Base-by-base conservation (phyloP, 495 filamentous ascomycete species). In the Penicillium nucicola region DNA sequence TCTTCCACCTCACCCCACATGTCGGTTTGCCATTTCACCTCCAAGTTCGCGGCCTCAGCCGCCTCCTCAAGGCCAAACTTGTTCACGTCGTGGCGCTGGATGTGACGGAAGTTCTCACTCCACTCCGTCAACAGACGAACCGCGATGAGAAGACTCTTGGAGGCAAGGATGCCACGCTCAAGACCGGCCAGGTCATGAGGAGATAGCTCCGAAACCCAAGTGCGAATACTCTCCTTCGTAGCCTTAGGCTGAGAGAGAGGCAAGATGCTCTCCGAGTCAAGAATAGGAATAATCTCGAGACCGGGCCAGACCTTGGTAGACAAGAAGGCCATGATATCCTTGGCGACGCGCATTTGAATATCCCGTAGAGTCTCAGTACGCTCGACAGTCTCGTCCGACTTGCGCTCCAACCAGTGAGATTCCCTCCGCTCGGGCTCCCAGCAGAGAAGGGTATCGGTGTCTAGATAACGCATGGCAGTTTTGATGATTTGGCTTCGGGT, bases 1-100 rank as follows among this genome's bases (percentile, higher is more conserved):
- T 98, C 93, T 69, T 98, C 95, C 3, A 98, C 93, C 74, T 95
- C 91, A 1, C 93, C 93, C 91, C 93, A 97, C 72, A 84, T 79
- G 13, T 82, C 73, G 5, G 87, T 95, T 79, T 98, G 93, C 86
- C 89, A 97, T 54, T 78, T 77, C 14, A 96, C 89, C 76, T 98
- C 93, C 17, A 93, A 56, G 54, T 81, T 95, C 4, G 85, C 84
- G 19, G 90, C 83, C 66, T 81, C 72, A 3, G 88, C 84, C 13
- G 91, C 92, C 62, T 95, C 71, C 40, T 78, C 69, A 17, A 78
- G 67, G 14, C 78, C 78, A 48, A 82, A 80, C 50, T 67, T 68
- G 49, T 57, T 67, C 19, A 35, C 38, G 5, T 48, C 52, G 10
- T 59, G 62, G 39, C 56, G 61, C 56, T 75, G 70, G 8, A 70